A percentile compares a stretch with the other conserved stretches of the same genome.
phyloP scores from a whole-genome alignment of 495 filamentous ascomycete species.

The Podospora anserina region DNA sequence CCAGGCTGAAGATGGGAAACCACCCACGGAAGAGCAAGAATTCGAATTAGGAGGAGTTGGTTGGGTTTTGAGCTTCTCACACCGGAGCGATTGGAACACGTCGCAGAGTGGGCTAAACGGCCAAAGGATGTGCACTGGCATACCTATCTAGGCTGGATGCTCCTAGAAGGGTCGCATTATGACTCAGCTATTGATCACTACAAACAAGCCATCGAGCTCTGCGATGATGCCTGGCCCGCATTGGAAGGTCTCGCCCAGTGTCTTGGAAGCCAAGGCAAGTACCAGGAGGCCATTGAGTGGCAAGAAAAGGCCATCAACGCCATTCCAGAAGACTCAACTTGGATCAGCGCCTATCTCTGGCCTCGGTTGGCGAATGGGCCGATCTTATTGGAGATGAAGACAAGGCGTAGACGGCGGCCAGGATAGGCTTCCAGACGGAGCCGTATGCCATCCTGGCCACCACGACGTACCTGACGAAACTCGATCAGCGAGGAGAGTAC shows the following conservation, averaged over 20 bases:
- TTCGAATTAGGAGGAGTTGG: background rate
- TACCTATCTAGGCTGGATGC: constrained; percentile 10
- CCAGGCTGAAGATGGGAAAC: background rate
- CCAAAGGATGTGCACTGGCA: constrained; percentile 15
- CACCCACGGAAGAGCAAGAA: background rate
- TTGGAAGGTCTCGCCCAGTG: constrained; percentile 13
- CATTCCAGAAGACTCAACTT: constrained; percentile 1
- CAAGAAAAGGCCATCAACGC: constrained; percentile 18
- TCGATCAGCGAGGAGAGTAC: background rate
- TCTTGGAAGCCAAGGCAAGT: background rate
- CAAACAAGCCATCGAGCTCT: constrained; percentile 9
- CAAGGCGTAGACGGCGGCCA: constrained; percentile 1
- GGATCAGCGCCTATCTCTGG: constrained; percentile 13
- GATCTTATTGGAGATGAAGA: background rate
- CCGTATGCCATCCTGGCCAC: constrained; percentile 1
- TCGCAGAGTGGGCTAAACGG: constrained; percentile 1
- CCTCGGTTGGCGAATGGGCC: constrained; percentile 10
- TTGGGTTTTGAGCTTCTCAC: background rate
- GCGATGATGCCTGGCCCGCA: constrained; percentile 12
- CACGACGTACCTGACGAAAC: constrained; percentile 4
- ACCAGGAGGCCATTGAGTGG: constrained; percentile 14
- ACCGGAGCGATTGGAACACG: background rate
- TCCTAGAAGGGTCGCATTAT: constrained; percentile 15
- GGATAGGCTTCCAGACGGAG: constrained; percentile 6
- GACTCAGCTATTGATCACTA: constrained; percentile 10